These are phyloP conservation scores for Sporothrix phasma DNA, from an alignment of 2,329 filamentous ascomycete species.

Conservation along the genomic window DNA sequence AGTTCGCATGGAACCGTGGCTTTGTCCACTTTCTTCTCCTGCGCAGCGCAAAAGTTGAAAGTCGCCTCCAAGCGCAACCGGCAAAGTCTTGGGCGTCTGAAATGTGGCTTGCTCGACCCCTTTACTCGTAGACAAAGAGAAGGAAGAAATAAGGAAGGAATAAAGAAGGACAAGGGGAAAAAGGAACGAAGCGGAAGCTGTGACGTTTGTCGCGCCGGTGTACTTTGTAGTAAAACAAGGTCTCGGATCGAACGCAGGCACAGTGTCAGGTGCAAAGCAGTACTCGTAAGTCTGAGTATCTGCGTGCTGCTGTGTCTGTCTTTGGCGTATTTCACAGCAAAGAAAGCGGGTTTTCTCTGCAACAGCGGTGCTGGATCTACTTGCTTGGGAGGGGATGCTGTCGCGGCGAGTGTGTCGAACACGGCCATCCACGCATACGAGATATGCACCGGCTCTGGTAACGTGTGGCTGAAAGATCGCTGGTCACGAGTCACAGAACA, in stretches of 20 bases:
- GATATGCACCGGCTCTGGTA: neutral
- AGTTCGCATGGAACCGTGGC: neutral
- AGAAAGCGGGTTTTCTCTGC: neutral
- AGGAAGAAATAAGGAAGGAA: too few species aligned
- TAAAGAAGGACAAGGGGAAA: too few species aligned
- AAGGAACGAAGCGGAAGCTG: neutral
- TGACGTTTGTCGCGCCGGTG: neutral
- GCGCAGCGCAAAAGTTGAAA: slow-evolving; percentile 1
- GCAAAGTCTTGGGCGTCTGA: neutral
- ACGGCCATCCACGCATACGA: neutral
- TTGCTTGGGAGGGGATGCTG: neutral
- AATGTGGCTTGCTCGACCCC: neutral
- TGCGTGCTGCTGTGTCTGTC: neutral
- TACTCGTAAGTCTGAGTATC: neutral
- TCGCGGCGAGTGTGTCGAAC: neutral
- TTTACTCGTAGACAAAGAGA: too few species aligned
- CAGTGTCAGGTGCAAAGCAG: neutral
- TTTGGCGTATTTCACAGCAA: neutral
- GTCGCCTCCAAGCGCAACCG: neutral
- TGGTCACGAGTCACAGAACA: neutral
- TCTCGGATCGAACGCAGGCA: too few species aligned
- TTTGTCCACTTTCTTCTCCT: slow-evolving; percentile 5
- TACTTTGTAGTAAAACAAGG: too few species aligned
- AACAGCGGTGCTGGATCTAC: too few species aligned
- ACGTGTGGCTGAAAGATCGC: neutral